Evolutionary conservation across 768 basidiomycete genomes (phyloP).

Genomic region (Boletus fagicola): DNA sequence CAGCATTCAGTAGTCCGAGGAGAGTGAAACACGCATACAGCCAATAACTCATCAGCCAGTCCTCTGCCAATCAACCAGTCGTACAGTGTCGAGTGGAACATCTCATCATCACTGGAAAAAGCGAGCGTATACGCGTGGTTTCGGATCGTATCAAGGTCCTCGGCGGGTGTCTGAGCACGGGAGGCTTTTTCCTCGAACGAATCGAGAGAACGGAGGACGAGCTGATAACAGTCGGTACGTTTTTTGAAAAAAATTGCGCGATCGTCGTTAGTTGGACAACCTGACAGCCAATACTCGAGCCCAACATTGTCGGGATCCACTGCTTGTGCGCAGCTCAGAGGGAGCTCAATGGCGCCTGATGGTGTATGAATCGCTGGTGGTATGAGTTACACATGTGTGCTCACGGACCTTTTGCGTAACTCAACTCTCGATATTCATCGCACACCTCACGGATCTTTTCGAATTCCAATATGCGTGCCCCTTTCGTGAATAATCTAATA

Average conservation of each 20-base stretch:
- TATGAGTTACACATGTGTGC: not conserved
- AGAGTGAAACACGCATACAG: conserved; percentile 50
- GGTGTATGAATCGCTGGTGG: not conserved
- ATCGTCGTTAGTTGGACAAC: conserved; percentile 55
- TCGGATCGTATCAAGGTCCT: conserved; percentile 70
- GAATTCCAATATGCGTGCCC: conserved; percentile 78
- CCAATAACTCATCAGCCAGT: conserved; percentile 84
- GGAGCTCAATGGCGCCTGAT: conserved; percentile 80
- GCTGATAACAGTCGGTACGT: conserved; percentile 74
- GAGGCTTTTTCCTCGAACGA: conserved; percentile 71
- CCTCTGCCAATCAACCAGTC: conserved; percentile 86
- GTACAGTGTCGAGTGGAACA: conserved; percentile 93
- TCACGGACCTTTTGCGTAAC: conserved; percentile 73
- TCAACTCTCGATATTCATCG: conserved; percentile 83
- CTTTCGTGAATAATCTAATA: conserved; percentile 81
- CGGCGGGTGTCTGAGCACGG: conserved; percentile 32
- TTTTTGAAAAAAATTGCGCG: conserved; percentile 56
- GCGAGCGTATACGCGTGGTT: conserved; percentile 85
- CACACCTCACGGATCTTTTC: conserved; percentile 83
- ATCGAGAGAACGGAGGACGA: conserved; percentile 77
- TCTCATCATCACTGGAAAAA: conserved; percentile 80
- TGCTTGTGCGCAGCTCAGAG: conserved; percentile 76
- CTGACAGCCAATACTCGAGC: conserved; percentile 72
- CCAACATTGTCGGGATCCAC: conserved; percentile 77
- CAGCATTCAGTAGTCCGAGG: conserved; percentile 7